A percentile compares a stretch with the other conserved stretches of the same genome.
Evolutionary conservation across 768 basidiomycete genomes (phyloP).

Genomic region (Udeniomyces megalosporus): DNA sequence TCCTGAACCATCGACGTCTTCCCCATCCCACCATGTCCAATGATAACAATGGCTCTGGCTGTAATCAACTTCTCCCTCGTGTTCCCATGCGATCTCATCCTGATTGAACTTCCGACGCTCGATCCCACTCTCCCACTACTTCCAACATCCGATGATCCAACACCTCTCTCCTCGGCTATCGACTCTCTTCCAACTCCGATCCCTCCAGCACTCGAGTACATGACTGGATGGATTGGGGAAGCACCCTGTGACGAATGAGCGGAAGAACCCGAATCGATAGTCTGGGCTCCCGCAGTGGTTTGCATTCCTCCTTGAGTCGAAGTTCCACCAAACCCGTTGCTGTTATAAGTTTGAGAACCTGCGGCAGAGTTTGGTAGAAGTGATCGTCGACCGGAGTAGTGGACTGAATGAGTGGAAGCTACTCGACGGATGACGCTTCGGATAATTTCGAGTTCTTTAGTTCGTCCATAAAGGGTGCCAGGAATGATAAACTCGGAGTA

Average conservation of each 20-base stretch:
- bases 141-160: no score
- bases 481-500: constrained; percentile 56
- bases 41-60: not conserved
- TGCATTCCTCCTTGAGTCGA: no score
- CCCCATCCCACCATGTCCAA: constrained; percentile 1
- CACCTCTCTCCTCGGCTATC: not conserved
- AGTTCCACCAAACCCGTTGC: no score
- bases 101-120: not conserved
- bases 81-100: not conserved
- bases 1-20: constrained; percentile 4
- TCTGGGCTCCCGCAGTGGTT: not conserved
- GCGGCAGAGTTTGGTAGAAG: constrained; percentile 2
- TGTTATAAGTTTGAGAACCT: not conserved
- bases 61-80: not conserved
- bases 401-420: constrained; percentile 37
- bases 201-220: no score
- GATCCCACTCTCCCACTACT: not conserved
- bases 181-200: not conserved
- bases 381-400: constrained; percentile 5
- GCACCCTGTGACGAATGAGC: not conserved
- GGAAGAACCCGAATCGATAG: not conserved
- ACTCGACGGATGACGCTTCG: constrained; percentile 46
- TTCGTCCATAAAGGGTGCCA: constrained; percentile 36
- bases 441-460: constrained; percentile 52
- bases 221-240: no score